Conservation (phyloP, 1,139 yeast genomes). For the Pichia sp. region DNA sequence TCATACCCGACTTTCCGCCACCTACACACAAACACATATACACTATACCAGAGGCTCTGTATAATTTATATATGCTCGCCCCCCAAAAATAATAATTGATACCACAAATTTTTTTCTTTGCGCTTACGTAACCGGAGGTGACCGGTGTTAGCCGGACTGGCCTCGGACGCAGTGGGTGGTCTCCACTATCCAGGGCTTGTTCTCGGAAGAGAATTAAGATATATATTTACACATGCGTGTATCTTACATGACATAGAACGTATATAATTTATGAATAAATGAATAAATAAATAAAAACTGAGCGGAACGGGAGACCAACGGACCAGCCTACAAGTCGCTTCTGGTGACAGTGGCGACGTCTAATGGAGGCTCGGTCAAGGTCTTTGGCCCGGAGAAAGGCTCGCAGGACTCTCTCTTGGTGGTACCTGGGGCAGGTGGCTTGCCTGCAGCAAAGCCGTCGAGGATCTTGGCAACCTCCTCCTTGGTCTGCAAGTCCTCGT, state of each 20-base stretch:
- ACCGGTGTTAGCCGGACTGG: too few species aligned
- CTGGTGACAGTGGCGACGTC: constrained; percentile 64
- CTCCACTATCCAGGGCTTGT: background rate
- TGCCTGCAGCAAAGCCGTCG: constrained; percentile 62
- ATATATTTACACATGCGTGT: background rate
- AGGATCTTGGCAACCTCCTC: constrained; percentile 60
- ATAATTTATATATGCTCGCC: too few species aligned
- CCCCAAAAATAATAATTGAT: background rate
- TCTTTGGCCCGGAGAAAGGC: constrained; percentile 69
- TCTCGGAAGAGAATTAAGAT: background rate
- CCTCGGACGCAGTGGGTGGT: too few species aligned
- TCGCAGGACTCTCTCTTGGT: constrained; percentile 70
- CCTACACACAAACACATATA: background rate
- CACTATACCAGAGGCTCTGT: too few species aligned
- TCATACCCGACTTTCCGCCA: background rate
- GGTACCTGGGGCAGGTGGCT: constrained; percentile 57
- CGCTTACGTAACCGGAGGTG: too few species aligned
- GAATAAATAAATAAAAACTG: constrained; percentile 7
- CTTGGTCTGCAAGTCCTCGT: constrained; percentile 69
- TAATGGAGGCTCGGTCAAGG: constrained; percentile 58
- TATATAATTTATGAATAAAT: constrained; percentile 5
- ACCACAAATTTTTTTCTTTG: background rate
- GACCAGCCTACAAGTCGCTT: constrained; percentile 37
- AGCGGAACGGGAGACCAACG: background rate
- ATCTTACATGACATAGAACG: background rate